phyloP scores from a whole-genome alignment of 495 filamentous ascomycete genomes.

The Neurospora cerealis region DNA sequence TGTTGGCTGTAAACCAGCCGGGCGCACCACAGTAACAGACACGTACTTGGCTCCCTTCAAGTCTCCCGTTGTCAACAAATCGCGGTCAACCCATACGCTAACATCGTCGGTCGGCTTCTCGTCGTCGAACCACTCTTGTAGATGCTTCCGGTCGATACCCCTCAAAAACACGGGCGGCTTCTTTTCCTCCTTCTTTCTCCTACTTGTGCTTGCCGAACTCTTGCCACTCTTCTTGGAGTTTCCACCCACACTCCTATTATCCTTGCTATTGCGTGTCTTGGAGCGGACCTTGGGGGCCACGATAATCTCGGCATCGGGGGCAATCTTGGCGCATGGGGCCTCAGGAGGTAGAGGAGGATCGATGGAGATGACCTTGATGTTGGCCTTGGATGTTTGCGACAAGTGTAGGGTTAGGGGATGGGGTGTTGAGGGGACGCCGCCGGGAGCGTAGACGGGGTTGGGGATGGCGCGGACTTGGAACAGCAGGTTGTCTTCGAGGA shows the following conservation, averaged over 20 bases:
- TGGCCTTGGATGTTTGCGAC: constrained; percentile 90
- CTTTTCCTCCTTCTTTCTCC: constrained; percentile 51
- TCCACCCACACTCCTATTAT: constrained; percentile 59
- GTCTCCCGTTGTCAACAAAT: constrained; percentile 54
- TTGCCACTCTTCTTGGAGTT: constrained; percentile 62
- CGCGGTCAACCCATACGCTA: constrained; percentile 73
- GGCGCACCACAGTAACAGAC: constrained; percentile 66
- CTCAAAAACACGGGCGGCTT: constrained; percentile 63
- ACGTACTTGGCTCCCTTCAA: constrained; percentile 66
- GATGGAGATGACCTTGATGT: constrained; percentile 73
- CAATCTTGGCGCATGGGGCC: constrained; percentile 80
- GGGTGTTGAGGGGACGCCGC: constrained; percentile 30
- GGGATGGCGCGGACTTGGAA: constrained; percentile 89
- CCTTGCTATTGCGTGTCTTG: constrained; percentile 39
- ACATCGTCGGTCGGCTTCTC: constrained; percentile 49
- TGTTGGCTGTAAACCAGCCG: constrained; percentile 65
- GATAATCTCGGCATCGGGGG: constrained; percentile 88
- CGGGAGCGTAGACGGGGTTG: constrained; percentile 58
- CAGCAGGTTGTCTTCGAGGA: constrained; percentile 86
- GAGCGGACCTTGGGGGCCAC: constrained; percentile 75
- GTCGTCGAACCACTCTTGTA: constrained; percentile 65
- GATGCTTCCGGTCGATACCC: constrained; percentile 57
- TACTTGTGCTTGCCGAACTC: constrained; percentile 59
- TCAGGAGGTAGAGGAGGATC: constrained; percentile 57
- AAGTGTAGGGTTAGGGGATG: constrained; percentile 89